A percentile compares a stretch with the other conserved stretches of the same genome.
Conservation (phyloP, 176 grass and related monocot species). For the Ananas comosus region DNA sequence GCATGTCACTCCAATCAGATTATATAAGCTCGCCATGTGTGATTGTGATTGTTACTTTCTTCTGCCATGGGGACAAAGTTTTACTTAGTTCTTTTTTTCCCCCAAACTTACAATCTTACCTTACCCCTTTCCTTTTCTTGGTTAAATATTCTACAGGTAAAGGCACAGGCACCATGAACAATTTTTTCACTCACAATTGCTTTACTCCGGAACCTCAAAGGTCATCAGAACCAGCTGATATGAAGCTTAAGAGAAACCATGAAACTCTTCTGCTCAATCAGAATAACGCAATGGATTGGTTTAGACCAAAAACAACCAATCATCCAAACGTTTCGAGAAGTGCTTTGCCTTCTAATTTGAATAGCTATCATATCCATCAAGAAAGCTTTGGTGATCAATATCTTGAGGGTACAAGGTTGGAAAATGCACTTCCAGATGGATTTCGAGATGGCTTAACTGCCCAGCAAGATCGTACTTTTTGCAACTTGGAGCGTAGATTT, state of each 20-base stretch:
- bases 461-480: slow-evolving; percentile 6
- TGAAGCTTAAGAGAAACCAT: slow-evolving; percentile 20
- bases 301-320: slow-evolving; percentile 23
- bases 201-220: slow-evolving; percentile 6
- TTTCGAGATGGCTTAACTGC: slow-evolving; percentile 25
- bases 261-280: slow-evolving; percentile 32
- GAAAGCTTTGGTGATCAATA: slow-evolving; percentile 32
- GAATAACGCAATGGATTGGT: slow-evolving; percentile 33
- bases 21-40: too few relatives aligned
- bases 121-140: slow-evolving; percentile 13
- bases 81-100: too few relatives aligned
- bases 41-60: too few relatives aligned
- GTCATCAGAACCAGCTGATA: slow-evolving; percentile 25
- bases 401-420: slow-evolving; percentile 46
- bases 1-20: too few relatives aligned
- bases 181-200: slow-evolving; percentile 25
- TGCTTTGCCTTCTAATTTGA: slow-evolving; percentile 25
- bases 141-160: slow-evolving; percentile 37
- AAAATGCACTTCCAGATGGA: slow-evolving; percentile 38
- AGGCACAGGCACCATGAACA: slow-evolving; percentile 17
- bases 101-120: background rate
- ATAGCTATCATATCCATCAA: background rate
- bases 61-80: too few relatives aligned
- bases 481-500: slow-evolving; percentile 23
- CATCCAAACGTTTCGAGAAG: slow-evolving; percentile 15